phyloP scores from a whole-genome alignment of 495 filamentous ascomycete genomes.

The Lepidopterella palustris region DNA sequence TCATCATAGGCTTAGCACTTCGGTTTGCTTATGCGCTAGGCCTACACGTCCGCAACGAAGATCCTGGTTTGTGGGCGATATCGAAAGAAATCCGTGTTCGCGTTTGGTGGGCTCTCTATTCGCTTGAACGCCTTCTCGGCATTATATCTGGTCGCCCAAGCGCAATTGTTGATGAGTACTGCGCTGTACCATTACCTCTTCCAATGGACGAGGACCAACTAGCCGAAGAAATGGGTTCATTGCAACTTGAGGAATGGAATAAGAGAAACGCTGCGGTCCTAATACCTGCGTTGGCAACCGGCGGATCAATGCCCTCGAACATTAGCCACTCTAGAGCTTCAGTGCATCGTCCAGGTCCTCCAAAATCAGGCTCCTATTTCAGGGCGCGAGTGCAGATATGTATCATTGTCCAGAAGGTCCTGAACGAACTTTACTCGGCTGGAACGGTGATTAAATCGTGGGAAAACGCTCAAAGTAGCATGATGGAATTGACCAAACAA shows the following conservation, averaged over 20 bases:
- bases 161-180: slow-evolving; percentile 6
- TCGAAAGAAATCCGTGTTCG: slow-evolving; percentile 22
- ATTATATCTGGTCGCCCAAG: slow-evolving; percentile 24
- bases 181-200: slow-evolving; percentile 22
- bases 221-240: slow-evolving; percentile 1
- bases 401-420: slow-evolving; percentile 49
- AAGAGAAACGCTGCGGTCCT: not conserved
- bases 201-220: slow-evolving; percentile 20
- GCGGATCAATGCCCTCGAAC: not conserved
- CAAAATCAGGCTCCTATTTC: slow-evolving; percentile 40
- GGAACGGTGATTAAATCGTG: slow-evolving; percentile 49
- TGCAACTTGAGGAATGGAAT: not conserved
- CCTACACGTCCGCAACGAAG: slow-evolving; percentile 52
- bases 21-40: slow-evolving; percentile 54
- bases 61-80: slow-evolving; percentile 1
- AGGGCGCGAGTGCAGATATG: slow-evolving; percentile 46
- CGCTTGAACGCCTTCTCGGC: slow-evolving; percentile 18
- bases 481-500: slow-evolving; percentile 45
- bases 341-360: not conserved
- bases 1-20: slow-evolving; percentile 50
- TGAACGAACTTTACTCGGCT: slow-evolving; percentile 54
- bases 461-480: slow-evolving; percentile 54
- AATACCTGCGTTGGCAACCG: not conserved
- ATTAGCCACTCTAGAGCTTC: not conserved
- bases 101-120: slow-evolving; percentile 27